These are phyloP conservation scores for Gorgonomyces haynaldii DNA, from an alignment of 192 early-diverging fungal species.

Conservation along the genomic window DNA sequence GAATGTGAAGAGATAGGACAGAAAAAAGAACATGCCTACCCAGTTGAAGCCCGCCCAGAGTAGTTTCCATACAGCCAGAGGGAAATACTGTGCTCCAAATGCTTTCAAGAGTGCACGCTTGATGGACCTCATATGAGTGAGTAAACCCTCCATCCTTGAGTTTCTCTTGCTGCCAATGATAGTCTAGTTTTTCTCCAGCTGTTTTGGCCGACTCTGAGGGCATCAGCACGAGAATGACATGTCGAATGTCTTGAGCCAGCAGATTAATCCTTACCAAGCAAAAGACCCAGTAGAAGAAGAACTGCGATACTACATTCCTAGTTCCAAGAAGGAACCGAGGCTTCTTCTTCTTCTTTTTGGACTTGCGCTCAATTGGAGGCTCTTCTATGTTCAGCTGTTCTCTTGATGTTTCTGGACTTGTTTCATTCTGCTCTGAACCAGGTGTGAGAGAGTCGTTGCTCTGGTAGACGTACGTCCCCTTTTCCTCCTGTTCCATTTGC, in stretches of 20 bases:
- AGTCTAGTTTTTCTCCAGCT: conserved; percentile 39
- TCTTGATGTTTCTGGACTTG: no score
- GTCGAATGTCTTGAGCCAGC: conserved; percentile 20
- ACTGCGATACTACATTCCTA: conserved; percentile 35
- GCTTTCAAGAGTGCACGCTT: conserved; percentile 39
- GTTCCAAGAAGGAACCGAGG: conserved; percentile 24
- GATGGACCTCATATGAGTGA: conserved; percentile 26
- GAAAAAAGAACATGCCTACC: conserved; percentile 41
- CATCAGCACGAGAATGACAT: conserved; percentile 40
- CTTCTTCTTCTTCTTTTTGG: conserved; percentile 12
- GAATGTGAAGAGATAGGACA: conserved; percentile 31
- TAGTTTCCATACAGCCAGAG: conserved; percentile 51
- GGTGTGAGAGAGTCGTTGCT: no score
- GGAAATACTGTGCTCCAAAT: conserved; percentile 41
- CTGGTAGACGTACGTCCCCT: no score
- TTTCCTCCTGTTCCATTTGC: no score
- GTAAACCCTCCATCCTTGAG: conserved; percentile 21
- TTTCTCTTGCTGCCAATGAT: conserved; percentile 38
- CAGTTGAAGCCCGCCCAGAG: conserved; percentile 53
- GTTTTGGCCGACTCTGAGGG: conserved; percentile 39
- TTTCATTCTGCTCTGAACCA: no score
- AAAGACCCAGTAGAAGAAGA: conserved; percentile 57
- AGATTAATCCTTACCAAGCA: conserved; percentile 22
- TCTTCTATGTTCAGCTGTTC: no score
- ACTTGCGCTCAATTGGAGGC: no score